Evolutionary conservation across 352 stramenopile species (phyloP).

Genomic region (Phytophthora meadii): DNA sequence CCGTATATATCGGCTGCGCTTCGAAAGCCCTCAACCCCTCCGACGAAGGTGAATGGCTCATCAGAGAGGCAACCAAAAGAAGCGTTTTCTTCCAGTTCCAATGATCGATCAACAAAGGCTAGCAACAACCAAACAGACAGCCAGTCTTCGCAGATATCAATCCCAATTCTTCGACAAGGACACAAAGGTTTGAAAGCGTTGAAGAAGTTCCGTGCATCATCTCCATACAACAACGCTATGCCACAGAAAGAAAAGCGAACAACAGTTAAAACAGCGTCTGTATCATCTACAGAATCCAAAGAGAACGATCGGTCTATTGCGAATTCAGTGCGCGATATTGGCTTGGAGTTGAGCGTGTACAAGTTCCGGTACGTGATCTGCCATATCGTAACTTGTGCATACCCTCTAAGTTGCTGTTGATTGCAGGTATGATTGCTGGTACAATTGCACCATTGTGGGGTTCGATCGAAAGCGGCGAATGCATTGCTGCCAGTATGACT

Average conservation of each 20-base stretch:
- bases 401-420: background rate
- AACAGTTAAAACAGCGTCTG: conserved; percentile 10
- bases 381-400: background rate
- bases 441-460: conserved; percentile 77
- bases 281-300: conserved; percentile 8
- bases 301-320: conserved; percentile 25
- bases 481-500: conserved; percentile 85
- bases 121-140: conserved; percentile 34
- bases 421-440: conserved; percentile 81
- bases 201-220: conserved; percentile 65
- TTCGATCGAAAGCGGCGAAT: conserved; percentile 74
- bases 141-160: conserved; percentile 11
- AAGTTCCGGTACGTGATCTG: conserved; percentile 54
- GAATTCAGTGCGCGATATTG: conserved; percentile 71
- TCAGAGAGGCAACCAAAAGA: conserved; percentile 12
- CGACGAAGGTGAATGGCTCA: conserved; percentile 7
- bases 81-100: conserved; percentile 12
- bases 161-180: conserved; percentile 66
- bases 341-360: conserved; percentile 67
- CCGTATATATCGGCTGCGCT: conserved; percentile 17
- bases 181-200: conserved; percentile 71
- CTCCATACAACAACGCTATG: conserved; percentile 57
- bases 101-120: conserved; percentile 6
- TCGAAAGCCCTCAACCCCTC: conserved; percentile 36
- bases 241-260: conserved; percentile 32